Base-by-base conservation (phyloP, 2,329 filamentous ascomycete species). In the Diaporthe capsici region DNA sequence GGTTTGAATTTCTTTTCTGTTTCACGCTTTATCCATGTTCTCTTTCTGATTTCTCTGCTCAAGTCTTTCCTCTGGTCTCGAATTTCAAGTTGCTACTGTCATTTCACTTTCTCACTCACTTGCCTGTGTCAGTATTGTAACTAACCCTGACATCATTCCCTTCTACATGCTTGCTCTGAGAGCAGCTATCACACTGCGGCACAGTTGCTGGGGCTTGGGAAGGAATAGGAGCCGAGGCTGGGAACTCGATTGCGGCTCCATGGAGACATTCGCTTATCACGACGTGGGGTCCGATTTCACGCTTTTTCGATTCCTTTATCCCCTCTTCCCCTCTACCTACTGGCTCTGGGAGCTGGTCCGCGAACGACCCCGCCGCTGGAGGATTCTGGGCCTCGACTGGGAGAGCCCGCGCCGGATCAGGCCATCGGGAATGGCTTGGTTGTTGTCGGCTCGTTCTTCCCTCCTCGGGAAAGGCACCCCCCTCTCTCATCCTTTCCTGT, bases 341-440 rank as follows among this genome's bases (percentile, higher is more conserved):
- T 42, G 47, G 72, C 75, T 76, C 57, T 67, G 63, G 49, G n/a
- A 76, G 75, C 57, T 39, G 58, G 60, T 55, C 17, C 31, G n/a
- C 49, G 65, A 28, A 70, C 65, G 49, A 68, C 31, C 15, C 31
- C 47, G 65, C 65, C 49, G 34, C n/a, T 3, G 65, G 65, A 53
- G 47, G 31, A 70, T 70, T 28, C 49, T 70, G n/a, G 63, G 65
- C 49, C 37, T 57, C 39, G 47, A 44, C 51, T 22, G 10, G 57
- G 37, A 65, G 25, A 37, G 1, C 37, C 58, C 34, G 34, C 20
- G 25, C 17, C 22, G 31, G 25, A 25, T 57, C 71, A 73, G 57
- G 49, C 58, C 58, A 65, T 65, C 58, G 39, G 71, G 71, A 42
- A 73, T 65, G 71, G 71, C 71, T 55, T 73, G 31, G 42, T 47